phyloP scores from a whole-genome alignment of 495 filamentous ascomycete genomes.

The Cudoniella acicularis region DNA sequence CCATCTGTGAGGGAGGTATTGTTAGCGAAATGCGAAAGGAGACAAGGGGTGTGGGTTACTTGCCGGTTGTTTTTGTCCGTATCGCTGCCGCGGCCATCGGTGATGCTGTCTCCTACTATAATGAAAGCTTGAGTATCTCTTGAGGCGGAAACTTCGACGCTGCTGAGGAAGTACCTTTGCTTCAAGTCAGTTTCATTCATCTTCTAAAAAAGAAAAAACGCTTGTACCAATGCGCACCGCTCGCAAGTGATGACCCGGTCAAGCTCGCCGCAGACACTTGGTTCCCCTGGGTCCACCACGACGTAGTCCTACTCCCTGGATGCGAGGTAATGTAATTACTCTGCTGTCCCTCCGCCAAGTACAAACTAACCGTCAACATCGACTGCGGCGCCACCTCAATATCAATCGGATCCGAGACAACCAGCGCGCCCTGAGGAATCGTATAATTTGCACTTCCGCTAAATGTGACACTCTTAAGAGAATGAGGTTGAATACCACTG shows the following conservation, averaged over 20 bases:
- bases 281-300: constrained; percentile 54
- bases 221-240: constrained; percentile 43
- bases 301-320: constrained; percentile 64
- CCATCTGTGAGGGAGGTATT: constrained; percentile 44
- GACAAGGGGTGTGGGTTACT: neutral
- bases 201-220: neutral
- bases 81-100: constrained; percentile 63
- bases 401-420: constrained; percentile 61
- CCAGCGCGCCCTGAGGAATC: constrained; percentile 55
- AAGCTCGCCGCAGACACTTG: constrained; percentile 43
- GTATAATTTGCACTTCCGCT: constrained; percentile 44
- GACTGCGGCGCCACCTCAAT: constrained; percentile 43
- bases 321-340: constrained; percentile 59
- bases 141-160: constrained; percentile 55
- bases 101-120: constrained; percentile 72
- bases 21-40: neutral
- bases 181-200: neutral
- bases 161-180: constrained; percentile 49
- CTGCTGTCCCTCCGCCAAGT: constrained; percentile 53
- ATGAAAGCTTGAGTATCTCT: constrained; percentile 42
- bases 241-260: constrained; percentile 31
- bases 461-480: constrained; percentile 50
- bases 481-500: constrained; percentile 48
- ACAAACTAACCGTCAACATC: constrained; percentile 56
- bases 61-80: constrained; percentile 64